A percentile compares a stretch with the other conserved stretches of the same genome.
These are phyloP conservation scores for Debaryomyces fabryi DNA, from an alignment of 1,139 yeast species.

Conservation along the genomic window DNA sequence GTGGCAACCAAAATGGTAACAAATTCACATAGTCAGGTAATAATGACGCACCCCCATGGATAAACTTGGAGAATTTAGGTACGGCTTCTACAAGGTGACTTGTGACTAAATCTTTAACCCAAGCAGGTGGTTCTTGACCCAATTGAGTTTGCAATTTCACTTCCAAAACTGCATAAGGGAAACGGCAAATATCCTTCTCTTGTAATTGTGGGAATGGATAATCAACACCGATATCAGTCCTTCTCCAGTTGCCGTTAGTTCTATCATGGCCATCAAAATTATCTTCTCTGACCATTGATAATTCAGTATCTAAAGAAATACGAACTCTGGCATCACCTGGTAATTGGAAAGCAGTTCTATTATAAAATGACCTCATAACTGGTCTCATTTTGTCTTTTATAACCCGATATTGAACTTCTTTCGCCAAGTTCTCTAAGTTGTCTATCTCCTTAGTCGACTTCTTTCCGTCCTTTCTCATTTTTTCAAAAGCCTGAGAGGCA, in stretches of 20 bases:
- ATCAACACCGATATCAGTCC: constrained; percentile 97
- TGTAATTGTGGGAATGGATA: constrained; percentile 89
- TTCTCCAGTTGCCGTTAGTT: constrained; percentile 93
- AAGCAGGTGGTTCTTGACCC: constrained; percentile 97
- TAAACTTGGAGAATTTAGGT: constrained; percentile 94
- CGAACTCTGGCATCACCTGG: constrained; percentile 99
- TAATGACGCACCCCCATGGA: constrained; percentile 91
- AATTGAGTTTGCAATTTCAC: constrained; percentile 95
- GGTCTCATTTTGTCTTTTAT: constrained; percentile 86
- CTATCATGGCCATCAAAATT: constrained; percentile 92
- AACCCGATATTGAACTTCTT: constrained; percentile 89
- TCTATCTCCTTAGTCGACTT: constrained; percentile 87
- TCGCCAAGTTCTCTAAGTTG: constrained; percentile 85
- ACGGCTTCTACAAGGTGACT: constrained; percentile 97
- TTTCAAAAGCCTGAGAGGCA: constrained; percentile 87
- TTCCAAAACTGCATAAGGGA: constrained; percentile 96
- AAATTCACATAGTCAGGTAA: constrained; percentile 79
- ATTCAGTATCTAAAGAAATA: constrained; percentile 93
- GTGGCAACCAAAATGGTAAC: constrained; percentile 98
- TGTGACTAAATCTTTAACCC: constrained; percentile 91
- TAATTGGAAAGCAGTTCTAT: constrained; percentile 96
- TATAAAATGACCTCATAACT: constrained; percentile 92
- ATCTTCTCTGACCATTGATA: constrained; percentile 95
- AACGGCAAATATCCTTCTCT: constrained; percentile 82
- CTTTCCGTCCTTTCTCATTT: constrained; percentile 90